Evolutionary conservation across 2,329 filamentous ascomycete genomes (phyloP), one percentile per base, ranked within the genome.

Genomic region (Beauveria brongniartii): DNA sequence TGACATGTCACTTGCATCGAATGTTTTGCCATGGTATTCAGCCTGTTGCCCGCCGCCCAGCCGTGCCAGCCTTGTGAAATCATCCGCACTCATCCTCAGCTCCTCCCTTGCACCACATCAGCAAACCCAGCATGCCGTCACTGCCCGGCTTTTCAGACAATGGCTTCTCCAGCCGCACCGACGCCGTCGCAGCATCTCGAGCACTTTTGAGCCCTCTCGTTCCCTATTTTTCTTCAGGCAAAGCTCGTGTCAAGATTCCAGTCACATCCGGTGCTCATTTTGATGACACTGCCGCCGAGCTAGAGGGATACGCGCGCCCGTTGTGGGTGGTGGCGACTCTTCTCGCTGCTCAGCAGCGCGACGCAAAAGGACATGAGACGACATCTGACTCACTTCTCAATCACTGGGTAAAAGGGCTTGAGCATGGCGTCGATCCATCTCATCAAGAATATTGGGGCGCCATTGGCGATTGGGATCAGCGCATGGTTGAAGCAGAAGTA

Each of bases 401-500:
- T 18, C 66, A 67, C 58, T 77, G 74, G 74, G 51, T 72, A 28
- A 28, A 65, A 14, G 67, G 75, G 22, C 51, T 74, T n/a, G 59
- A 63, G 0, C 62, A 65, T 3, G 75, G 75, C 5, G 71, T 70
- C 0, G 69, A 77, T 22, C 74, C 73, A 0, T 44, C 62, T 0
- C 66, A 71, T 20, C 44, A 63, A 0, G 75, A 76, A 26, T 82
- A 80, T 63, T 82, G 80, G 80, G 80, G 79, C 0, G 67, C 71
- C 1, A 73, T 82, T 2, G 68, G 71, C 0, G 66, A 79, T 5
- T 71, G 72, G 22, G 79, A 82, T 54, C 80, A 83, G 64, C 68
- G 79, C 2, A 83, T 82, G 80, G 80, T 82, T 2, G 80, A 83
- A 64, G 75, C 78, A 46, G 80, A 82, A 64, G 77, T 78, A 28